These are phyloP conservation scores for Adansonia grandidieri DNA, from an alignment of 441 rosid species.

Conservation along the genomic window DNA sequence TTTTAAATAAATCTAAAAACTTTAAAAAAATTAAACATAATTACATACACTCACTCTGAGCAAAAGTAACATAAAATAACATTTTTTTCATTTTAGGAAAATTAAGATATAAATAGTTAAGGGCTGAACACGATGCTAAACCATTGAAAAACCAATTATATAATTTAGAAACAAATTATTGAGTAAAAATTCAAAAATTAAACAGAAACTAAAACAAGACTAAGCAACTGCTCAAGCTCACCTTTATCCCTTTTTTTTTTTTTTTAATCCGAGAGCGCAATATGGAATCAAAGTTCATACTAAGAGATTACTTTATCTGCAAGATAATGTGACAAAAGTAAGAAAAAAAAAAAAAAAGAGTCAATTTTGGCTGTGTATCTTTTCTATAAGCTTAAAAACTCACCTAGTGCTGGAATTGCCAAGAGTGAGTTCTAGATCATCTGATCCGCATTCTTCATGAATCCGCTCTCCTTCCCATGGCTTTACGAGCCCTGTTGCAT, in stretches of 20 bases:
- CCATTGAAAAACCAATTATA: constrained; percentile 25
- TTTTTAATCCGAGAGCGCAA: not conserved
- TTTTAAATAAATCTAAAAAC: not conserved
- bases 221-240: constrained; percentile 26
- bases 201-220: constrained; percentile 18
- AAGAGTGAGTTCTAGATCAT: constrained; percentile 79
- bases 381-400: constrained; percentile 6
- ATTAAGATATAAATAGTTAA: constrained; percentile 13
- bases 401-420: constrained; percentile 68
- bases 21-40: no score
- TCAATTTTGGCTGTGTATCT: not conserved
- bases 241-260: constrained; percentile 25
- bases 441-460: constrained; percentile 71
- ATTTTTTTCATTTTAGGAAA: constrained; percentile 13
- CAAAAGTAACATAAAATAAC: no score
- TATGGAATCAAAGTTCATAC: constrained; percentile 14
- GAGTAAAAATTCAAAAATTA: not conserved
- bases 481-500: constrained; percentile 56
- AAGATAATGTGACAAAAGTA: constrained; percentile 11
- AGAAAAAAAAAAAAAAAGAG: not conserved
- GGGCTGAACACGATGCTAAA: constrained; percentile 13
- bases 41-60: no score
- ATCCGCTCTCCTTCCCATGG: constrained; percentile 87
- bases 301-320: constrained; percentile 20
- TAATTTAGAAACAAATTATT: not conserved